A percentile compares a stretch with the other conserved stretches of the same genome.
These are phyloP conservation scores for Xylaria sp. DNA, from an alignment of 2,329 filamentous ascomycete species.

Conservation along the genomic window DNA sequence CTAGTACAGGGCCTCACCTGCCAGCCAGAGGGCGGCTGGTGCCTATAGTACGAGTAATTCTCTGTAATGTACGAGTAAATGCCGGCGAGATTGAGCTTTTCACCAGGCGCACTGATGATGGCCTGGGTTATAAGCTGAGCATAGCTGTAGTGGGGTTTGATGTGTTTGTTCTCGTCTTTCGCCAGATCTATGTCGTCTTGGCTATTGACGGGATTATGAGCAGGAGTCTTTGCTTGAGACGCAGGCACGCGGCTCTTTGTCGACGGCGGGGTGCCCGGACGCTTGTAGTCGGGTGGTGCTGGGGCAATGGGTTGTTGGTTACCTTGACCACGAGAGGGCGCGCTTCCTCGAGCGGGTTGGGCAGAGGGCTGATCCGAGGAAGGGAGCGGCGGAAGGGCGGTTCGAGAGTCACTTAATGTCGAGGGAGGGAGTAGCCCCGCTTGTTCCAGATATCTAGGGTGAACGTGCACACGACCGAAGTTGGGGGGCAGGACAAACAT, in stretches of 20 bases:
- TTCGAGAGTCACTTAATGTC: conserved; percentile 42
- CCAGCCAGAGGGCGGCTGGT: conserved; percentile 81
- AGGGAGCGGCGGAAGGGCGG: conserved; percentile 47
- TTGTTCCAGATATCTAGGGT: conserved; percentile 75
- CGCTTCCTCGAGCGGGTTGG: conserved; percentile 39
- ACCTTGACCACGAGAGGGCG: conserved; percentile 43
- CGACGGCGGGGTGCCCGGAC: conserved; percentile 70
- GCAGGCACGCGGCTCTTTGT: conserved; percentile 51
- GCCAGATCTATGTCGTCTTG: conserved; percentile 77
- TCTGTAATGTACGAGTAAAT: conserved; percentile 95
- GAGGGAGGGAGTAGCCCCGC: conserved; percentile 60
- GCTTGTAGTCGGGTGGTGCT: conserved; percentile 69
- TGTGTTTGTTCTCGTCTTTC: conserved; percentile 83
- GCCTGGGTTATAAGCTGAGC: conserved; percentile 97
- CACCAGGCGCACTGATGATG: conserved; percentile 85
- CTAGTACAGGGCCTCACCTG: conserved; percentile 69
- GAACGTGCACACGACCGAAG: conserved; percentile 72
- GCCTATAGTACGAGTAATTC: conserved; percentile 92
- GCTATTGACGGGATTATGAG: conserved; percentile 53
- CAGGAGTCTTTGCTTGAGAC: conserved; percentile 54
- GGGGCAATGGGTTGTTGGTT: conserved; percentile 66
- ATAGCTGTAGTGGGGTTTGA: conserved; percentile 97
- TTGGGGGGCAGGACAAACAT: conserved; percentile 94
- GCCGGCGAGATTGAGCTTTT: conserved; percentile 88
- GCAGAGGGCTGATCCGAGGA: conserved; percentile 45